Base-by-base conservation (phyloP, 164 flowering plant genomes). In the Malania oleifera region DNA sequence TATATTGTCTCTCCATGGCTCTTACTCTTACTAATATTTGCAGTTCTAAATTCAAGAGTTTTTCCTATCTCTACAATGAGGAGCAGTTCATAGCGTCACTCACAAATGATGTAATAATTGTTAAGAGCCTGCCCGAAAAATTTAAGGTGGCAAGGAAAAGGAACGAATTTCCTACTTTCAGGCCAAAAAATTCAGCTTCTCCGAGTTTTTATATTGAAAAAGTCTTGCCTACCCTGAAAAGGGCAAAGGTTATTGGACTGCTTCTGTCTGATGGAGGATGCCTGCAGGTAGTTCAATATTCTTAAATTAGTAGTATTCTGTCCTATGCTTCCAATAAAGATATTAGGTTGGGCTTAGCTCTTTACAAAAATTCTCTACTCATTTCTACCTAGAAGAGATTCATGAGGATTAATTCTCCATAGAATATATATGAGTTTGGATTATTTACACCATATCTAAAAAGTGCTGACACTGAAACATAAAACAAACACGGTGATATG, bases 41-140 rank as follows among this genome's bases (percentile, higher is more conserved):
- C 97, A 95, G 99, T 64, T 70, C 75, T 26, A 77, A 74, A 47
- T 95, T 84, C 83, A 86, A 73, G 74, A 95, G 99, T 62, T 91
- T 95, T 80, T 85, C 96, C 24, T 95, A 88, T 74, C 77, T 95
- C 31, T 95, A 88, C 71, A 74, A 91, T 65, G 97, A 88, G 70
- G 96, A 88, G 50, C 89, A 85, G 59, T 95, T 95, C 67, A 82
- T 85, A 52, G 77, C 86, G 62, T 81, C 87, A 35, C 82, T 95
- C 13, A 70, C 68, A 59, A 85, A 80, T 60, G 99, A 95, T 74
- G 80, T 95, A 5, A 58, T 68, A 27, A 63, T 95, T 67, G 71
- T 85, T 25, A 86, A 82, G 73, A 82, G 64, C 68, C 76, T 95
- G 31, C 99, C 99, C 23, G 74, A 82, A 41, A 60, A 60, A 61